Conservation (phyloP, 2,329 filamentous ascomycete species). For the Neonectria faginata region DNA sequence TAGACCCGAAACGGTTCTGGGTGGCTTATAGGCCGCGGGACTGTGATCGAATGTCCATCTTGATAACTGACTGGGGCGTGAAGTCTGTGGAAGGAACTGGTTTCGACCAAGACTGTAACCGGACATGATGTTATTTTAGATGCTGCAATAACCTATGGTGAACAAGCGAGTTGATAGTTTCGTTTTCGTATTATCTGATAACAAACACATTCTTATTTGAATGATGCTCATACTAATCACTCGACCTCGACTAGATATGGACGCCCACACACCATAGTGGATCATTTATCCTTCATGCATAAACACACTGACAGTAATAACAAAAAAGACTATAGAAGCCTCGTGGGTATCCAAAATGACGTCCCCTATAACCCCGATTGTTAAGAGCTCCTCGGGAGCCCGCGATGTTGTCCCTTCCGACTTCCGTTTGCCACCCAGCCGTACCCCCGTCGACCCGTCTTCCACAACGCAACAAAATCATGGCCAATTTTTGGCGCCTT, state of each 20-base stretch:
- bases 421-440: neutral
- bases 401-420: neutral
- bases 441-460: neutral
- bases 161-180: neutral
- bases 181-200: neutral
- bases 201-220: neutral
- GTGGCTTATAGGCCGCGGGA: no score
- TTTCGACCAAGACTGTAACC: no score
- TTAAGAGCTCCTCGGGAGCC: neutral
- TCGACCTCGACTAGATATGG: neutral
- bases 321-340: conserved; percentile 3
- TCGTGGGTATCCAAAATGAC: conserved; percentile 26
- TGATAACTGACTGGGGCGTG: no score
- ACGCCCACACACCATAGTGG: neutral
- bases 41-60: no score
- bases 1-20: no score
- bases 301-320: neutral
- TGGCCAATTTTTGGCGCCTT: neutral
- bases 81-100: no score
- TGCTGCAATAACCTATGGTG: neutral
- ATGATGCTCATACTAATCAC: neutral
- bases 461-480: neutral
- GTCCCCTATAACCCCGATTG: neutral
- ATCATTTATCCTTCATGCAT: neutral
- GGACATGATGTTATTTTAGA: no score